phyloP scores from a whole-genome alignment of 768 basidiomycete species.

The Rhizopogon sp. region DNA sequence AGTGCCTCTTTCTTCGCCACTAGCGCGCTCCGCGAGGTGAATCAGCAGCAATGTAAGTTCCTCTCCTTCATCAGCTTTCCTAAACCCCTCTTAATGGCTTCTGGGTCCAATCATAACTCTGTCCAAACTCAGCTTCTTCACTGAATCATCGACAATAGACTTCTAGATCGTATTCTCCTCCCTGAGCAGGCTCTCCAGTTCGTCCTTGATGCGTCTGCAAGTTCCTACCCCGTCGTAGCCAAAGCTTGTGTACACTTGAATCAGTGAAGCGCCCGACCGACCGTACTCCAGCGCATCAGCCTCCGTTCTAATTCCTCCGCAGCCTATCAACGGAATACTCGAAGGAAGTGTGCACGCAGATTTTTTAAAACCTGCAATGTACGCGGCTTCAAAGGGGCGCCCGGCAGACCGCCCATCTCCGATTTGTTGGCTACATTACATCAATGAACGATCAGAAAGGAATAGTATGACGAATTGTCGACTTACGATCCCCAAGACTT shows the following conservation, averaged over 20 bases:
- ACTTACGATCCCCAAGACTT: slow-evolving; percentile 53
- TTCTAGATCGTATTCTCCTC: slow-evolving; percentile 73
- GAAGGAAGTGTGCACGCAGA: slow-evolving; percentile 78
- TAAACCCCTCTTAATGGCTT: slow-evolving; percentile 13
- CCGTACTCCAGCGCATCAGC: slow-evolving; percentile 90
- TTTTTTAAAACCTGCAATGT: slow-evolving; percentile 69
- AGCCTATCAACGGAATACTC: slow-evolving; percentile 83
- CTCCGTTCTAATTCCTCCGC: slow-evolving; percentile 58
- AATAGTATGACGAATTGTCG: background rate
- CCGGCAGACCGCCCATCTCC: slow-evolving; percentile 88
- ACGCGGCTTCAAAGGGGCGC: slow-evolving; percentile 78
- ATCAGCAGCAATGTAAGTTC: too few relatives aligned
- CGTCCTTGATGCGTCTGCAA: slow-evolving; percentile 86
- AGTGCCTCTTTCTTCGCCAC: too few relatives aligned
- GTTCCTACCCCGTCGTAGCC: slow-evolving; percentile 88
- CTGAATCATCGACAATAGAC: slow-evolving; percentile 58
- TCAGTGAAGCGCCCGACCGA: slow-evolving; percentile 76
- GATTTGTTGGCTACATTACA: slow-evolving; percentile 48
- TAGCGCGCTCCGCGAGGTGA: too few relatives aligned
- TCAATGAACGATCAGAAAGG: slow-evolving; percentile 16
- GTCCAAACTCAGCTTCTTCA: slow-evolving; percentile 47
- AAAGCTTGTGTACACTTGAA: slow-evolving; percentile 91
- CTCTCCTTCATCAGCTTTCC: background rate
- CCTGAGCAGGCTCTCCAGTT: slow-evolving; percentile 59
- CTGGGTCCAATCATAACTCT: slow-evolving; percentile 13